These are phyloP conservation scores for Murraya paniculata DNA, from an alignment of 345 rosid genomes.

Conservation along the genomic window DNA sequence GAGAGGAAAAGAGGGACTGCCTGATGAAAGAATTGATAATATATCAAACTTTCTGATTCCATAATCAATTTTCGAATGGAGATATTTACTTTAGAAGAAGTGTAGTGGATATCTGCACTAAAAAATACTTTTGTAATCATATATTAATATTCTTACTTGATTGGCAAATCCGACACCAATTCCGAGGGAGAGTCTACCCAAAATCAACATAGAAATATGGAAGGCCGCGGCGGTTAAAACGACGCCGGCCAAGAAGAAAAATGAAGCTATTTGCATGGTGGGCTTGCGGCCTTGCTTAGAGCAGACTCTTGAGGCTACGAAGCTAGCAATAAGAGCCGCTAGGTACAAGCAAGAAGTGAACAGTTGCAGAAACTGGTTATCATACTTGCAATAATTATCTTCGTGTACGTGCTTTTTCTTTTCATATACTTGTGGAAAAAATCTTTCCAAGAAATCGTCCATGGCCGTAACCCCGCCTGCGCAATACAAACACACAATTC, in stretches of 20 bases:
- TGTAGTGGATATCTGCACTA: too few species aligned
- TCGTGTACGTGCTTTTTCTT: constrained; percentile 53
- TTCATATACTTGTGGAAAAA: constrained; percentile 57
- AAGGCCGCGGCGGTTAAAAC: constrained; percentile 40
- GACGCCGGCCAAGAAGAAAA: constrained; percentile 62
- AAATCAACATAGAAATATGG: constrained; percentile 45
- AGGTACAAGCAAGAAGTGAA: constrained; percentile 73
- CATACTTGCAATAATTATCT: constrained; percentile 77
- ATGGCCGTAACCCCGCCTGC: constrained; percentile 81
- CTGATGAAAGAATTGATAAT: constrained; percentile 10
- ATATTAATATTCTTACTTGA: constrained; percentile 38
- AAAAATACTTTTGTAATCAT: background rate
- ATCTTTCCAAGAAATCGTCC: constrained; percentile 69
- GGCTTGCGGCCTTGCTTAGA: constrained; percentile 60
- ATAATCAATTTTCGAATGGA: too few species aligned
- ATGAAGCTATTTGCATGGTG: constrained; percentile 68
- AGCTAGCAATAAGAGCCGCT: constrained; percentile 67
- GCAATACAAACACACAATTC: background rate
- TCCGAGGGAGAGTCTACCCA: constrained; percentile 66
- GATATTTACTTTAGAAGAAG: too few species aligned
- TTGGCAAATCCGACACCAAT: constrained; percentile 71
- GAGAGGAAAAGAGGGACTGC: constrained; percentile 54
- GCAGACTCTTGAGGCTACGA: constrained; percentile 46
- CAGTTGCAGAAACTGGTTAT: constrained; percentile 54
- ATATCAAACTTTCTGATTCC: background rate